phyloP scores from a whole-genome alignment of 495 filamentous ascomycete species.

The Patellaria atrata region DNA sequence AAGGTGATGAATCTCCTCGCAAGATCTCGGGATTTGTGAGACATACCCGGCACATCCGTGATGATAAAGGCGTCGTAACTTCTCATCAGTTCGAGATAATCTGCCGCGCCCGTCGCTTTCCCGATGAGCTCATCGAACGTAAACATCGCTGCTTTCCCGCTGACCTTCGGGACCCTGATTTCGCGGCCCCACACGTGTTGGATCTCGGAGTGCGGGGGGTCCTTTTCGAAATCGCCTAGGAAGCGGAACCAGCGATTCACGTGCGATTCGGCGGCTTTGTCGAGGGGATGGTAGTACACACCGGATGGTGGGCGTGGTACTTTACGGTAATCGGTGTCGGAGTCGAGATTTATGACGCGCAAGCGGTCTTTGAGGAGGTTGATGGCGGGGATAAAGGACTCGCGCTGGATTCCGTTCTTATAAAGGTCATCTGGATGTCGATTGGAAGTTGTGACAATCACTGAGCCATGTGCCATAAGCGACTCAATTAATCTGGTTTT shows the following conservation, averaged over 20 bases:
- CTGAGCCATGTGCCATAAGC: constrained; percentile 91
- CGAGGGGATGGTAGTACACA: constrained; percentile 81
- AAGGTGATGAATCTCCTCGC: constrained; percentile 93
- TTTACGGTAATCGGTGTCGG: constrained; percentile 91
- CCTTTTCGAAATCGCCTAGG: constrained; percentile 65
- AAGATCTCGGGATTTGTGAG: constrained; percentile 66
- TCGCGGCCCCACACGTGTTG: constrained; percentile 92
- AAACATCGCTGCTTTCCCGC: constrained; percentile 77
- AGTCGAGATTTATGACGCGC: constrained; percentile 85
- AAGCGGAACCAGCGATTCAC: constrained; percentile 91
- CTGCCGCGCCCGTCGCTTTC: constrained; percentile 72
- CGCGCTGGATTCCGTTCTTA: constrained; percentile 92
- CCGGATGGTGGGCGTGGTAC: constrained; percentile 86
- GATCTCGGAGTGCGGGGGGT: constrained; percentile 58
- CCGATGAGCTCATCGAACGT: constrained; percentile 84
- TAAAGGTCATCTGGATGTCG: constrained; percentile 91
- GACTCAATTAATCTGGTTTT: constrained; percentile 57
- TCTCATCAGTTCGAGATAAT: constrained; percentile 86
- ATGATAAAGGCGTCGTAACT: constrained; percentile 86
- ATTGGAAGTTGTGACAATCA: constrained; percentile 94
- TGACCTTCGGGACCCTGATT: constrained; percentile 73
- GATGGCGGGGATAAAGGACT: constrained; percentile 91
- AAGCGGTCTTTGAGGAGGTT: constrained; percentile 71
- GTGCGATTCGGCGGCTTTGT: constrained; percentile 59
- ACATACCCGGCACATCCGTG: constrained; percentile 87